Evolutionary conservation across 2,329 filamentous ascomycete genomes (phyloP).

Genomic region (Escovopsis sp.): DNA sequence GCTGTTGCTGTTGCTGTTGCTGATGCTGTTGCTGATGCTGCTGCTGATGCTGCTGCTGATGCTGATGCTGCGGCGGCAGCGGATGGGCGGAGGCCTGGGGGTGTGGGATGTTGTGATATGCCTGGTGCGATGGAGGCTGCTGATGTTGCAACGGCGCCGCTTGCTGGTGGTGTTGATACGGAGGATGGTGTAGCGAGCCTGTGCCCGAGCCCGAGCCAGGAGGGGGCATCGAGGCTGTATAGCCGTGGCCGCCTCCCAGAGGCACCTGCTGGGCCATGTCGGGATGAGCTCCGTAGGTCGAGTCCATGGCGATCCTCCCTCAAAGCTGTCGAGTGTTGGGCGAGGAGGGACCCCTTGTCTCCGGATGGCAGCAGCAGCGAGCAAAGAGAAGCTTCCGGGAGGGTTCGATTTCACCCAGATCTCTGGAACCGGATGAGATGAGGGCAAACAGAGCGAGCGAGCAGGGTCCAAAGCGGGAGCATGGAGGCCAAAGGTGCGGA

Average conservation of each 20-base stretch:
- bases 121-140: slow-evolving; percentile 6
- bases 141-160: slow-evolving; percentile 5
- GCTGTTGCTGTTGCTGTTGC: not conserved
- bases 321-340: not conserved
- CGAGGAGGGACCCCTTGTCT: too few relatives aligned
- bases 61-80: slow-evolving; percentile 13
- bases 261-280: slow-evolving; percentile 20
- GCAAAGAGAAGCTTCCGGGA: too few relatives aligned
- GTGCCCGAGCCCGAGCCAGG: slow-evolving; percentile 9
- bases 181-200: slow-evolving; percentile 7
- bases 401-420: too few relatives aligned
- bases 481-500: too few relatives aligned
- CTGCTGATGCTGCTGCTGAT: slow-evolving; percentile 5
- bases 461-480: too few relatives aligned
- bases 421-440: too few relatives aligned
- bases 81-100: slow-evolving; percentile 8
- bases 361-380: too few relatives aligned
- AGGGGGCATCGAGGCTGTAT: slow-evolving; percentile 11
- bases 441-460: too few relatives aligned
- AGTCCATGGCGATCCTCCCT: slow-evolving; percentile 13
- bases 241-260: slow-evolving; percentile 12
- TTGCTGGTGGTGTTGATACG: slow-evolving; percentile 9
- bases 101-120: slow-evolving; percentile 9
- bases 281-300: slow-evolving; percentile 14
- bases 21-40: slow-evolving; percentile 2